Evolutionary conservation across 495 filamentous ascomycete species (phyloP), one percentile per base, ranked within the genome.

Genomic region (Talaromyces ruber): DNA sequence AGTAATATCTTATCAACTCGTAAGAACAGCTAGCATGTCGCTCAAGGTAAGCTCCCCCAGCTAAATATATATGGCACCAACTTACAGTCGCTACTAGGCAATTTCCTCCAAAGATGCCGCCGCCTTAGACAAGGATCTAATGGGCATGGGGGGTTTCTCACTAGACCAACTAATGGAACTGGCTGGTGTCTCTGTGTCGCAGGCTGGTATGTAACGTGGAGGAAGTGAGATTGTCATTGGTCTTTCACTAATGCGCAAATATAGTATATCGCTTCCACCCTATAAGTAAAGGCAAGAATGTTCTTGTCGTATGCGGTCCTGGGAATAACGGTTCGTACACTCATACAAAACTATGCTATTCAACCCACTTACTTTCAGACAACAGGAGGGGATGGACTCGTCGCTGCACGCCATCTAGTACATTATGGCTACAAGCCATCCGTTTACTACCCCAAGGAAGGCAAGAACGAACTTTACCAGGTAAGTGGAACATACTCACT

Each of bases 151-250:
- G 3, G 94, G 88, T 22, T 98, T 93, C 78, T 96, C 92, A 3
- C 81, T 98, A 45, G 94, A 98, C 73, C 94, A 98, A 71, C 78
- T 98, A 58, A 98, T 98, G 94, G 94, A 98, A 70, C 78, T 98
- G 2, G 94, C 94, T 30, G 94, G 94, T 0, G 79, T 97, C 1
- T 92, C 93, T 2, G 94, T 98, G 3, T 92, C 93, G 5, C 92
- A 98, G 82, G 93, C 88, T 53, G 87, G 93, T 93, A n/a, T 26
- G 59, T 52, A 11, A 5, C 5, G 3, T 43, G 3, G 16, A 59
- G 14, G 0, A 22, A 26, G 6, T 16, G 21, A 50, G 18, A 51
- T 14, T 53, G 29, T 61, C 55, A 63, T 25, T 7, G 11, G 18
- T 39, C 51, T 61, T 22, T 25, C 7, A 28, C 16, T 54, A n/a